Percentiles rank a stretch among this genome's conserved stretches.
These are phyloP conservation scores for Immersiporthe knoxdaviesiana DNA, from an alignment of 2,329 filamentous ascomycete genomes.

Conservation along the genomic window DNA sequence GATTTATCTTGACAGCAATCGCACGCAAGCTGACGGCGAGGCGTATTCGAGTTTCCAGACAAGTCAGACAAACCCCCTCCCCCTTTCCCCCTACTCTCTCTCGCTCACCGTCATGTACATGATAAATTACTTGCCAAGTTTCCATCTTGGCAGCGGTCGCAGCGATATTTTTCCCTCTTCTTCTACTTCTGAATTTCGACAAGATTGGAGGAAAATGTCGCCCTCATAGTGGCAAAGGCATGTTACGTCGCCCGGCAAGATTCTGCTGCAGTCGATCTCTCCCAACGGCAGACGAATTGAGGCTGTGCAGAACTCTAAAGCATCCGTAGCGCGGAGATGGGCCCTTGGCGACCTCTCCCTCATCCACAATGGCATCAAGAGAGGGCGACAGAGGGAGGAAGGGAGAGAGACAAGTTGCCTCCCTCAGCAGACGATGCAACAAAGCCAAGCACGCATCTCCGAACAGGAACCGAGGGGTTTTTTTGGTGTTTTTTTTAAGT, in stretches of 20 bases:
- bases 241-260: background rate
- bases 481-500: no score
- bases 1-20: background rate
- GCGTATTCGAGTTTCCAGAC: background rate
- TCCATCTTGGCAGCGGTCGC: background rate
- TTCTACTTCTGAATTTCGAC: no score
- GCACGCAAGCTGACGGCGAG: background rate
- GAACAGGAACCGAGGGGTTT: background rate
- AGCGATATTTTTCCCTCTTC: background rate
- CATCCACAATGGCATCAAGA: background rate
- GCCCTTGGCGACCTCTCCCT: constrained; percentile 1
- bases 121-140: background rate
- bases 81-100: no score
- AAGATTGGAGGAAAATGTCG: background rate
- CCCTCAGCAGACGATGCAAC: background rate
- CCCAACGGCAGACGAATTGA: background rate
- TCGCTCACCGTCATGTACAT: no score
- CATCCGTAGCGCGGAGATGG: background rate
- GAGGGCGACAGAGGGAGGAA: no score
- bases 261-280: background rate
- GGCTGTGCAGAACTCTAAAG: constrained; percentile 18
- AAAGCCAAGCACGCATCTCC: constrained; percentile 7
- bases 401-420: background rate
- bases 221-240: constrained; percentile 2
- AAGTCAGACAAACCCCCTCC: background rate